These are phyloP conservation scores for Leccinum aurantiacum DNA, from an alignment of 768 basidiomycete species.

Conservation along the genomic window DNA sequence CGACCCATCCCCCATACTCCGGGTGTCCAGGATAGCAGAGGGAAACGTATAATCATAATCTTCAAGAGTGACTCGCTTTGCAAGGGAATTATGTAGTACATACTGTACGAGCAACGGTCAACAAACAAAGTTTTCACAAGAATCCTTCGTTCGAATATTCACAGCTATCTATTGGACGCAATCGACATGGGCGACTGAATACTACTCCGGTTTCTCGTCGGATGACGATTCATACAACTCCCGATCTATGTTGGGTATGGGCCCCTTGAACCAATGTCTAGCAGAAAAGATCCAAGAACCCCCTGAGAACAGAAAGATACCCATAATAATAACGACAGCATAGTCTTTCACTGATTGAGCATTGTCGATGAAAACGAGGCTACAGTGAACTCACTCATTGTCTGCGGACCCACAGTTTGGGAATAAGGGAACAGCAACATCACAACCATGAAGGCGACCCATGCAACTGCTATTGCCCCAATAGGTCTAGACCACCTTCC, in stretches of 20 bases:
- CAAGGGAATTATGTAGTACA: no score
- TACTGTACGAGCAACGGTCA: background rate
- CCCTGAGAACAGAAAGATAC: conserved; percentile 32
- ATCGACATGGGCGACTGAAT: background rate
- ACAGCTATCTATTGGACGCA: background rate
- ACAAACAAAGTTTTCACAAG: background rate
- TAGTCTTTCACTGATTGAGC: conserved; percentile 16
- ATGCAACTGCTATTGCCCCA: conserved; percentile 30
- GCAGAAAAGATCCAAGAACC: conserved; percentile 37
- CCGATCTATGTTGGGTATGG: conserved; percentile 31
- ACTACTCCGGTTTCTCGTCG: conserved; percentile 2
- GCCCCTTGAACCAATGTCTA: conserved; percentile 36
- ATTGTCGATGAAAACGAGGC: background rate
- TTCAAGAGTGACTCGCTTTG: no score
- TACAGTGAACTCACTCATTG: conserved; percentile 34
- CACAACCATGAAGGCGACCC: conserved; percentile 36
- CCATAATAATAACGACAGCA: conserved; percentile 30
- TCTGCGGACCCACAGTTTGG: conserved; percentile 20
- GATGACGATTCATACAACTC: background rate
- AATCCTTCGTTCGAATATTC: background rate
- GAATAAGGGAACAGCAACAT: conserved; percentile 36
- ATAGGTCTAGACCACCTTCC: conserved; percentile 32
- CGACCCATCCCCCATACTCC: background rate
- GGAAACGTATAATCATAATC: background rate
- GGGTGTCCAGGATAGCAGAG: background rate